phyloP scores from a whole-genome alignment of 2,329 filamentous ascomycete genomes.

The Sporothrix curviconia region DNA sequence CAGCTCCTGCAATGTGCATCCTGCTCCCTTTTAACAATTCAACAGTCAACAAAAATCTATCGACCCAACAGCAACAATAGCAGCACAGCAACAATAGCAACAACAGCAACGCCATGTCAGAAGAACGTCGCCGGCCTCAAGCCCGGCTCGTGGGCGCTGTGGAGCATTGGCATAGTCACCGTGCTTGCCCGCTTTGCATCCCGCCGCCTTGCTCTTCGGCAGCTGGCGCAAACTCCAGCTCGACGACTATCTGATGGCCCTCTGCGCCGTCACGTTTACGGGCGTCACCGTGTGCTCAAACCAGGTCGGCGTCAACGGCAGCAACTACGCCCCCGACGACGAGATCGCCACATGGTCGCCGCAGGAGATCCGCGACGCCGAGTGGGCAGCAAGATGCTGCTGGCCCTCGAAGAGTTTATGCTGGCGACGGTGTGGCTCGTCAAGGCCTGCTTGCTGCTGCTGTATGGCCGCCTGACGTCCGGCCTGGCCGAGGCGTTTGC shows the following conservation, averaged over 20 bases:
- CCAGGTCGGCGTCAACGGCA: slow-evolving; percentile 37
- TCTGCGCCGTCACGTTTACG: slow-evolving; percentile 39
- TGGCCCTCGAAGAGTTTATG: slow-evolving; percentile 48
- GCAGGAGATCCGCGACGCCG: slow-evolving; percentile 33
- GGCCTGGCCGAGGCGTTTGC: slow-evolving; percentile 14
- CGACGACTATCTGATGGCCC: slow-evolving; percentile 53
- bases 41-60: no score
- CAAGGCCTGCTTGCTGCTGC: slow-evolving; percentile 45
- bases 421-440: slow-evolving; percentile 45
- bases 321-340: slow-evolving; percentile 37
- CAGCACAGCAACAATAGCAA: not conserved
- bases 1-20: not conserved
- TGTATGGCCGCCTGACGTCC: slow-evolving; percentile 47
- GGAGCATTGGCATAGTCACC: slow-evolving; percentile 16
- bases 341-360: slow-evolving; percentile 37
- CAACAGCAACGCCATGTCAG: not conserved
- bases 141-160: slow-evolving; percentile 21
- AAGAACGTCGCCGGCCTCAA: slow-evolving; percentile 1
- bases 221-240: slow-evolving; percentile 42
- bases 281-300: slow-evolving; percentile 37
- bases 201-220: slow-evolving; percentile 34
- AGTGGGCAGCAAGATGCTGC: slow-evolving; percentile 47
- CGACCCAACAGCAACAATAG: no score
- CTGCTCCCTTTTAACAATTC: not conserved
- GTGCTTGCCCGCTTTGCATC: slow-evolving; percentile 21